Evolutionary conservation across 2,329 filamentous ascomycete species (phyloP), one percentile per base, ranked within the genome.

Genomic region (Lojkania enalia): DNA sequence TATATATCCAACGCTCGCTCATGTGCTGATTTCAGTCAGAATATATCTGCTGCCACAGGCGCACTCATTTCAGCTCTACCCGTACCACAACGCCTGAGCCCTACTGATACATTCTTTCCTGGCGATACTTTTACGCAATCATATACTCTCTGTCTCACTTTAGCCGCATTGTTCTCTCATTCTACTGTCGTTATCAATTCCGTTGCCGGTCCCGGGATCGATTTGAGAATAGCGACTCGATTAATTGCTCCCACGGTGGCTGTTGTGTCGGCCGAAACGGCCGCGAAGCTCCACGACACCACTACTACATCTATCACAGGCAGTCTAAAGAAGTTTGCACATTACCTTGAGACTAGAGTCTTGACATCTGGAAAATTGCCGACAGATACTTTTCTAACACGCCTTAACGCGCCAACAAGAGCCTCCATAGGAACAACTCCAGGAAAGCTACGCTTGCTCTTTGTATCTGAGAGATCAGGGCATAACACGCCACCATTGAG

Each of bases 121-220:
- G 89, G 87, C 35, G 90, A 95, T 58, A 84, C 87, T 4, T 82
- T 97, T 35, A 85, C 87, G 5, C 82, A 87, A 57, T 85, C 86
- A 0, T 92, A 95, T 71, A 83, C 90, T 1, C 79, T 97, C 19
- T 82, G 84, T 42, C 77, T 95, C 48, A 90, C 90, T 0, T 77
- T 99, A 45, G 84, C 86, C 1, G 90, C 91, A 0, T 79, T 99
- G 6, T 95, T 85, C 71, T 86, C 84, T 16, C 94, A 95, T 65
- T 80, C 89, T 14, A 94, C 90, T 0, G 74, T 99, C 15, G 89
- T 90, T 19, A 80, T 99, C 60, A 97, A 89, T 71, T 94, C 90
- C 0, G 90, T 95, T 19, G 87, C 90, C 13, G 87, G 87, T 5
- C 79, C 82, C 25, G 82, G 82, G 9, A 77, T 87, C 11, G 84